Base-by-base conservation (phyloP, 1,284 basidiomycete species). In the Apiotrichum mycotoxinovorans region DNA sequence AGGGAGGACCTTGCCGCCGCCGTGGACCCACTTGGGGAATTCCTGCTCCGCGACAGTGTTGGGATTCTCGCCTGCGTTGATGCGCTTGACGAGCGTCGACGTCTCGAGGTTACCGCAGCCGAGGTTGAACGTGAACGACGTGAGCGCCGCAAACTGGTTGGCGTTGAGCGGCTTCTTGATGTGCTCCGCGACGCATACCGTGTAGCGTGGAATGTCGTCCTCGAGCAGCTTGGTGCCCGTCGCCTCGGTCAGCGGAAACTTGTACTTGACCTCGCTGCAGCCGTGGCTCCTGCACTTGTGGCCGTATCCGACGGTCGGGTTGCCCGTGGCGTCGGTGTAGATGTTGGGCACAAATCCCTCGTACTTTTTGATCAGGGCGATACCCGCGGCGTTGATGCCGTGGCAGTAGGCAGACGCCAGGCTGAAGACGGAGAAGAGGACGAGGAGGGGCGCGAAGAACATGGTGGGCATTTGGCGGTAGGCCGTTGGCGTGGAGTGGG, bases 261-360 rank as follows among this genome's bases (percentile, higher is more conserved):
- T 26, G 44, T 43, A 56, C 14, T 41, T 41, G 10, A 53, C 52
- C 20, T 51, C 58, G 25, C 17, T n/a, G 48, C 58, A 60, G 23
- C 34, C n/a, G 18, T n/a, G n/a, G 35, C 1, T 26, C 40, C 37
- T 23, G 51, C 58, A 60, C 4, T 47, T 47, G 48, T 60, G 58
- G n/a, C 58, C 54, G 43, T 60, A 60, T 41, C 58, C 58, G 5
- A 60, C 54, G 22, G 58, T 60, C 17, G 54, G 54, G 23, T 50
- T 42, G 20, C 51, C 54, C 27, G 52, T 26, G 2, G 58, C 51
- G 43, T 60, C 58, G 9, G 47, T 37, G 22, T 20, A 25, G 2
- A 47, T 42, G 5, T 27, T 17, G 22, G 34, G 11, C 5, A 56
- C 54, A 38, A 50, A 60, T 34, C 54, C 51, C 33, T 56, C 58